Evolutionary conservation across 2,329 filamentous ascomycete genomes (phyloP).

Genomic region (Xylariales sp.): DNA sequence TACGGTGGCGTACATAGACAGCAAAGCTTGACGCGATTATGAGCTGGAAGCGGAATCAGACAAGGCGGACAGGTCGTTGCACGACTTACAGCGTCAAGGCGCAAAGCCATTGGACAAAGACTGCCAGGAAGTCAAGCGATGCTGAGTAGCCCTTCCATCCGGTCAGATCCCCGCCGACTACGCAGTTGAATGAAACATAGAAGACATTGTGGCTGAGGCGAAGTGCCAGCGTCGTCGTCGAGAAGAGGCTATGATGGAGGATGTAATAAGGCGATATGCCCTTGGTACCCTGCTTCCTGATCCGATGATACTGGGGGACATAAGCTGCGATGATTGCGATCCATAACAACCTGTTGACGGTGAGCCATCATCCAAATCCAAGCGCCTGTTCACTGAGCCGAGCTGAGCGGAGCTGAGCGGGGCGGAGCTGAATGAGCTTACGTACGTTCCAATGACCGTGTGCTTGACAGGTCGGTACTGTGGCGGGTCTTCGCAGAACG

Average conservation of each 20-base stretch:
- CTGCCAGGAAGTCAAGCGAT: slow-evolving; percentile 9
- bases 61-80: not conserved
- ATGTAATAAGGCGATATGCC: slow-evolving; percentile 13
- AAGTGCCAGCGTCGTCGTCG: slow-evolving; percentile 12
- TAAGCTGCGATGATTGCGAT: slow-evolving; percentile 10
- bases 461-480: slow-evolving; percentile 8
- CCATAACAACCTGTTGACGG: slow-evolving; percentile 8
- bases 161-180: slow-evolving; percentile 8
- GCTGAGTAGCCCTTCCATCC: slow-evolving; percentile 12
- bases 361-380: too few species aligned
- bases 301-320: slow-evolving; percentile 8
- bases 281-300: slow-evolving; percentile 8
- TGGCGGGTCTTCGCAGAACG: slow-evolving; percentile 9
- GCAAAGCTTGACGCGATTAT: slow-evolving; percentile 5
- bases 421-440: not conserved
- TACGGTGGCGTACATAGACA: slow-evolving; percentile 10
- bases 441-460: slow-evolving; percentile 12
- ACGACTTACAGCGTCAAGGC: slow-evolving; percentile 10
- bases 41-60: too few species aligned
- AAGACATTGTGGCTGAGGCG: slow-evolving; percentile 11
- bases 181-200: slow-evolving; percentile 9
- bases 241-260: slow-evolving; percentile 12
- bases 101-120: slow-evolving; percentile 12
- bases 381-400: too few species aligned
- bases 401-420: too few species aligned